A percentile compares a stretch with the other conserved stretches of the same genome.
Evolutionary conservation across 305 asterid species (phyloP).

Genomic region (Nicotiana rustica): DNA sequence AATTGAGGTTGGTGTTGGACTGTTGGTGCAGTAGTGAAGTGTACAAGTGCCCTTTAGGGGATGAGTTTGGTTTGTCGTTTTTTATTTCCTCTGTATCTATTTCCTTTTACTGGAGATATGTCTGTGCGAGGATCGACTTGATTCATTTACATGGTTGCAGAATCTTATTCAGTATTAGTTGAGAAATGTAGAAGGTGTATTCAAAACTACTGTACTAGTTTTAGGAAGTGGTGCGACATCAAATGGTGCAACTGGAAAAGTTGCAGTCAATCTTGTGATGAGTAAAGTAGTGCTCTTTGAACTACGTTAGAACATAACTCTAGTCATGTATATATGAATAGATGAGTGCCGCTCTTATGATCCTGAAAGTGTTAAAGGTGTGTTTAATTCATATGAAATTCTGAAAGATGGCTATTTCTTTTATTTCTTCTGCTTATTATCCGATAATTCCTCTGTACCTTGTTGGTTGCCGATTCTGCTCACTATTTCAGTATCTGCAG

Average conservation of each 20-base stretch:
- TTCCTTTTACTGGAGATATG: neutral
- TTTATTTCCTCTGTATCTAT: neutral
- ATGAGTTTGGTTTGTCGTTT: neutral
- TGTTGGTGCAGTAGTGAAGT: neutral
- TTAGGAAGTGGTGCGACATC: neutral
- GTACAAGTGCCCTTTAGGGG: neutral
- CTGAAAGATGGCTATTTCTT: neutral
- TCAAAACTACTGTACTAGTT: neutral
- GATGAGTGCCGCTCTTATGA: neutral
- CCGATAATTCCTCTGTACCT: neutral
- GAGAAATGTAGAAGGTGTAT: neutral
- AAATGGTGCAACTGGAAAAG: neutral
- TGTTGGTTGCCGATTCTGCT: neutral
- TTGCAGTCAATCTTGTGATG: neutral
- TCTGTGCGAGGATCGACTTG: neutral
- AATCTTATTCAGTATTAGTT: neutral
- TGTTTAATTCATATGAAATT: neutral
- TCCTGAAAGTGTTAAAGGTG: neutral
- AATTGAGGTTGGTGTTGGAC: neutral
- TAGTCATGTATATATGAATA: neutral
- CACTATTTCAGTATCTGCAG: neutral
- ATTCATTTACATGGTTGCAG: neutral
- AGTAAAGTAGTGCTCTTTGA: neutral
- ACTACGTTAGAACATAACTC: constrained; percentile 1
- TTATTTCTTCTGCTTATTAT: constrained; percentile 14